Evolutionary conservation across 2,329 filamentous ascomycete species (phyloP), one percentile per base, ranked within the genome.

Genomic region (Penicillium sp.): DNA sequence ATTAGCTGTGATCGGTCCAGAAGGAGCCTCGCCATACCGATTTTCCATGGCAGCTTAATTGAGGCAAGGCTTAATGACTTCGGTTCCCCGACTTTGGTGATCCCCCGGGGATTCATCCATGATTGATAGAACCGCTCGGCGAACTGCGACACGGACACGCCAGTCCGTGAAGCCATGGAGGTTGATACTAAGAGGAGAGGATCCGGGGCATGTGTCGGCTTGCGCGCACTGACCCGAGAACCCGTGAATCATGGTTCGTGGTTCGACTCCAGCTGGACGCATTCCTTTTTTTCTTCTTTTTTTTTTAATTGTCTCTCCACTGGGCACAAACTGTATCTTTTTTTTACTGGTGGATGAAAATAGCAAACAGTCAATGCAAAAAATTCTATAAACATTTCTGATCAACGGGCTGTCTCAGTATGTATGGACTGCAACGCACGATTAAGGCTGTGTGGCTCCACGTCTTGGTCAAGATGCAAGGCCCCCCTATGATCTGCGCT

Each of bases 91-190:
- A 42, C 52, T 39, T 47, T 53, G 21, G 46, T 56, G 18, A 39
- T 21, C 41, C 45, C 48, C 45, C 56, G 57, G 15, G 61, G 53
- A 6, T 59, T 57, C 42, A 53, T 52, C 69, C 69, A 72, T 64
- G 63, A 59, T 51, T 60, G 58, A 16, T 62, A 60, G 45, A 72
- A 65, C 28, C 59, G 56, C 31, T 67, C 59, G 6, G 63, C 53
- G 44, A 71, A 70, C 49, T 70, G 62, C 2, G 64, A 42, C 16
- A 59, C 47, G 1, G 66, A 62, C 28, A 70, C 65, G 29, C 66
- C 45, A 49, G 49, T 55, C 21, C 46, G 47, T n/a, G 38, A 34
- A 18, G 56, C 53, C 57, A 60, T 60, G 34, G 44, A 53, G 47
- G 36, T 39, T 29, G 28, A 21, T 39, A 38, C 34, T 18, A 8